phyloP scores from a whole-genome alignment of 345 rosid species.

The Reutealis trisperma region DNA sequence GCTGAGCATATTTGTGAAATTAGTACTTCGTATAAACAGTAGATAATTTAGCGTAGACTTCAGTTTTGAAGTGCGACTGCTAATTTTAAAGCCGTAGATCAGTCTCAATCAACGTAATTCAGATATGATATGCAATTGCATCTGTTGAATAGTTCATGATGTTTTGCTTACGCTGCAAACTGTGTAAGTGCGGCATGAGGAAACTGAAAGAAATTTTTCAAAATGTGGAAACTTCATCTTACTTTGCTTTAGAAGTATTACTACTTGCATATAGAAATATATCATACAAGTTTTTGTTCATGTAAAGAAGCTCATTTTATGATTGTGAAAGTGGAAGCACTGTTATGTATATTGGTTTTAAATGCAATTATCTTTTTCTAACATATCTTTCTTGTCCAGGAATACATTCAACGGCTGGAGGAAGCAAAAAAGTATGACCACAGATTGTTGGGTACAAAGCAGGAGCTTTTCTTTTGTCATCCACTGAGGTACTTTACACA shows the following conservation, averaged over 20 bases:
- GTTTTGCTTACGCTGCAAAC: background rate
- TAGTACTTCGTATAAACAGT: background rate
- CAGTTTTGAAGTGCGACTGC: no score
- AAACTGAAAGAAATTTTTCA: background rate
- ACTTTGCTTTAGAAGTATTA: background rate
- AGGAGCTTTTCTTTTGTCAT: constrained; percentile 92
- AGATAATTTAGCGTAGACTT: background rate
- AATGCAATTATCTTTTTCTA: no score
- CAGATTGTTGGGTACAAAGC: constrained; percentile 80
- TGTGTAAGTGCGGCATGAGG: background rate
- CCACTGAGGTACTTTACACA: constrained; percentile 55
- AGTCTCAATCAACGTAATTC: background rate
- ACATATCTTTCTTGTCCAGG: constrained; percentile 42
- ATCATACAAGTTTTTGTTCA: background rate
- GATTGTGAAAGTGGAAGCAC: background rate
- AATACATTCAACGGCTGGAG: constrained; percentile 66
- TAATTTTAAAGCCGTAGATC: background rate
- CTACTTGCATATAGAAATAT: background rate
- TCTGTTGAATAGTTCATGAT: background rate
- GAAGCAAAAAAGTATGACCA: constrained; percentile 97
- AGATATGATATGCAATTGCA: background rate
- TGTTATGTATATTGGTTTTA: background rate
- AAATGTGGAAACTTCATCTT: background rate
- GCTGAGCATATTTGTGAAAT: background rate
- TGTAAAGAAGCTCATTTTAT: background rate